Percentiles rank a stretch among this genome's conserved stretches.
Conservation (phyloP, 2,329 filamentous ascomycete genomes). For the Chrysoporthe deuterocubensis region DNA sequence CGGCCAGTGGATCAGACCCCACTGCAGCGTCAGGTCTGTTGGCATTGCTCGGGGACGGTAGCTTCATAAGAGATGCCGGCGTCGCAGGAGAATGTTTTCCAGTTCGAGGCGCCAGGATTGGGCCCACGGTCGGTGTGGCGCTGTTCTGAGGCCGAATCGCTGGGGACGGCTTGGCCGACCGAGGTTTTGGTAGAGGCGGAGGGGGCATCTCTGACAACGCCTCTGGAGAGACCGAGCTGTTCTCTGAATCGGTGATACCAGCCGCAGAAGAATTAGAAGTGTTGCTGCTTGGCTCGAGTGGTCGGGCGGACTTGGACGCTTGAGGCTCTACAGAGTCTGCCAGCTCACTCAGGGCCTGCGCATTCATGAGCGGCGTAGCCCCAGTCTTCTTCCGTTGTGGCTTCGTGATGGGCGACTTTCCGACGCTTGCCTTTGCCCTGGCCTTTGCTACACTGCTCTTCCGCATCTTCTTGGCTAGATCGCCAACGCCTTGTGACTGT, state of each 20-base stretch:
- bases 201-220: slow-evolving; percentile 69
- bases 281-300: slow-evolving; percentile 32
- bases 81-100: slow-evolving; percentile 71
- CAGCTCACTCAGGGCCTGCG: slow-evolving; percentile 59
- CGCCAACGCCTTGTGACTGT: slow-evolving; percentile 48
- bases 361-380: slow-evolving; percentile 60
- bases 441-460: slow-evolving; percentile 58
- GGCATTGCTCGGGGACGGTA: slow-evolving; percentile 57
- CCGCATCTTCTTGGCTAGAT: slow-evolving; percentile 55
- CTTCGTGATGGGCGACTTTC: slow-evolving; percentile 75
- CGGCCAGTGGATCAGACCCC: slow-evolving; percentile 45
- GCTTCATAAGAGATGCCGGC: slow-evolving; percentile 84
- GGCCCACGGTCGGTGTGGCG: slow-evolving; percentile 30
- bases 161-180: slow-evolving; percentile 69
- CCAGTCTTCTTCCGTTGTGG: slow-evolving; percentile 60
- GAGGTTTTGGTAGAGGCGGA: slow-evolving; percentile 67
- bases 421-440: slow-evolving; percentile 57
- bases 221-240: slow-evolving; percentile 68
- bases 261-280: slow-evolving; percentile 42
- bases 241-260: slow-evolving; percentile 61
- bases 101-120: slow-evolving; percentile 33
- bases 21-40: slow-evolving; percentile 49
- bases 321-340: slow-evolving; percentile 49
- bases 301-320: slow-evolving; percentile 43
- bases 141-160: slow-evolving; percentile 62